Base-by-base conservation (phyloP, 2,329 filamentous ascomycete species). In the Phyllosticta citriasiana region DNA sequence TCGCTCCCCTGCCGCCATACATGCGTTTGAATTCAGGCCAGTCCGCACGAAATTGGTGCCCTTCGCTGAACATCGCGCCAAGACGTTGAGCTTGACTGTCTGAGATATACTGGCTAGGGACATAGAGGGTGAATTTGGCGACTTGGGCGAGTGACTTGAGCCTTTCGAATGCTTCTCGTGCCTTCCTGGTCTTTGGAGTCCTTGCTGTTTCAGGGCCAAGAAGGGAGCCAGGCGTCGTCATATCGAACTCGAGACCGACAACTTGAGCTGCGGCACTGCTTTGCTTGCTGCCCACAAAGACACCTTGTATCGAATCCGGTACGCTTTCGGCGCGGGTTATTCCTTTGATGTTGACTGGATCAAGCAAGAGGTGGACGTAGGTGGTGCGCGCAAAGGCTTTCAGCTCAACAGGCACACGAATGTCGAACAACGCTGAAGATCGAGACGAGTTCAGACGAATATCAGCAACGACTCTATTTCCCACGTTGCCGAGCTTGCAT, bases 121-220 rank as follows among this genome's bases (percentile, higher is more conserved):
- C 22, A 50, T 57, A 53, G 9, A 61, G 10, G 14, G 50, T 53
- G 27, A 61, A 47, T 4, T 40, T 27, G 16, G 59, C 57, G 26
- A 27, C 55, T 27, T 57, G 40, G 24, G 71, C 50, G 65, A 71
- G 53, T 66, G 69, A 4, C 69, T 71, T 66, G 69, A 69, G 51
- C 64, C 67, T 10, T 63, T 67, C 4, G 63, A 67, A 12, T 66
- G 69, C 0, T 72, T 77, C 12, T 70, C 72, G 54, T 57, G 71
- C n/a, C 73, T 75, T 30, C 73, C 74, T 50, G 3, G 40, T 61
- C 16, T 55, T 50, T 4, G 59, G 59, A 1, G 50, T 47, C 25
- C 55, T 47, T 7, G 59, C 53, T 12, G 59, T 57, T 3, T 54
- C 54, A 8, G 59, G 59, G 4, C 53, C 22, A 19, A 61, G n/a